These are phyloP conservation scores for Hirschfeldia incana DNA, from an alignment of 345 rosid genomes.

Conservation along the genomic window DNA sequence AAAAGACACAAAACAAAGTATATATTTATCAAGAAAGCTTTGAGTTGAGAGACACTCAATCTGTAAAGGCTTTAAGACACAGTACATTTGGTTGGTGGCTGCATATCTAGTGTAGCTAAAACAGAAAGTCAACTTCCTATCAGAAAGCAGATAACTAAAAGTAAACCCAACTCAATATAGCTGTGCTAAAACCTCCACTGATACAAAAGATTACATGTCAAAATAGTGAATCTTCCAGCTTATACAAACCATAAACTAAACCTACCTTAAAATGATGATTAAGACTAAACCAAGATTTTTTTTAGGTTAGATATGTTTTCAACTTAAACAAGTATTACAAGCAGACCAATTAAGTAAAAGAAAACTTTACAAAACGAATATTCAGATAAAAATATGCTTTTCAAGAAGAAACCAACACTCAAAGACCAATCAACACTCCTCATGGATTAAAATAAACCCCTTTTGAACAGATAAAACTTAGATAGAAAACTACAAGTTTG, in stretches of 20 bases:
- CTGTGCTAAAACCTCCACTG: background rate
- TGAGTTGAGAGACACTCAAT: background rate
- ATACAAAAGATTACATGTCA: background rate
- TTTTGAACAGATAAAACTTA: conserved; percentile 20
- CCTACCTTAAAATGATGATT: conserved; percentile 9
- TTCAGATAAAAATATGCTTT: conserved; percentile 26
- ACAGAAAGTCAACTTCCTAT: conserved; percentile 3
- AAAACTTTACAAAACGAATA: conserved; percentile 18
- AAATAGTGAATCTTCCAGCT: background rate
- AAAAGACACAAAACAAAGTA: background rate
- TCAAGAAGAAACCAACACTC: conserved; percentile 22
- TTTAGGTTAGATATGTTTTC: background rate
- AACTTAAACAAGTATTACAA: background rate
- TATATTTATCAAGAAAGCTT: background rate
- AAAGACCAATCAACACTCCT: background rate
- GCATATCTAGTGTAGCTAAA: background rate
- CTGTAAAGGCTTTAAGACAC: conserved; percentile 10
- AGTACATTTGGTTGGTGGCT: background rate
- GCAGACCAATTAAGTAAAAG: background rate
- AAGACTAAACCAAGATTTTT: background rate
- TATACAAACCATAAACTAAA: background rate
- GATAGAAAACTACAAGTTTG: background rate
- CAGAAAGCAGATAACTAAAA: conserved; percentile 6
- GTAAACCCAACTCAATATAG: conserved; percentile 4
- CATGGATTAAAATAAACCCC: background rate